A percentile compares a stretch with the other conserved stretches of the same genome.
Conservation (phyloP, 306 rosid genomes). For the Lathyrus aphaca region DNA sequence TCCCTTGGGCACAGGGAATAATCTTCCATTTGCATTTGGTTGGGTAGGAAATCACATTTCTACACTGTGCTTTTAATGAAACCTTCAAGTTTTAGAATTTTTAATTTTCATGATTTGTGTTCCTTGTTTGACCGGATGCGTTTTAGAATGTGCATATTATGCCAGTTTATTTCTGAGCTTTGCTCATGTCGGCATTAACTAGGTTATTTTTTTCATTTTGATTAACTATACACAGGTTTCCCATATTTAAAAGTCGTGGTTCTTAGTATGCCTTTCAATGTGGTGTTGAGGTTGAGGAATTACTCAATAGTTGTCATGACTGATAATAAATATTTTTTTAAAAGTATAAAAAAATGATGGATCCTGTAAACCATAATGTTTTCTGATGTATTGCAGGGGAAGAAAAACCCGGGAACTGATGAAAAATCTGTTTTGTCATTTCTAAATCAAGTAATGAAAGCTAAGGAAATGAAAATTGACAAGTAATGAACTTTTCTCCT, state of each 20-base stretch:
- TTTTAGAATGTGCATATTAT: constrained; percentile 17
- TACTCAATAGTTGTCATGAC: not conserved
- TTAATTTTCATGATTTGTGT: not conserved
- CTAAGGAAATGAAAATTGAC: constrained; percentile 93
- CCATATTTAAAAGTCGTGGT: constrained; percentile 6
- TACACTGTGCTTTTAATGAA: constrained; percentile 32
- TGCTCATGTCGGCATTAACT: not conserved
- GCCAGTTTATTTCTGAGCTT: constrained; percentile 24
- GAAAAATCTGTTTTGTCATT: constrained; percentile 62
- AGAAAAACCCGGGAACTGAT: constrained; percentile 94
- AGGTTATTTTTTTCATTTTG: not conserved
- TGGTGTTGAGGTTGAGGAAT: constrained; percentile 9
- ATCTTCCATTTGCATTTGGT: constrained; percentile 98
- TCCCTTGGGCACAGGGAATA: constrained; percentile 96
- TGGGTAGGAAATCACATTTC: constrained; percentile 66
- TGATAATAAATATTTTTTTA: constrained; percentile 14
- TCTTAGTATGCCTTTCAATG: constrained; percentile 4
- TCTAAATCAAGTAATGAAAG: constrained; percentile 68
- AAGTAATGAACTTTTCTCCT: constrained; percentile 54
- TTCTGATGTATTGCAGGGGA: constrained; percentile 68
- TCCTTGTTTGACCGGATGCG: constrained; percentile 22
- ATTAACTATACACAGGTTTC: not conserved
- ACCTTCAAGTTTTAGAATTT: not conserved
- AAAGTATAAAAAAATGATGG: not conserved
- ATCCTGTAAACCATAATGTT: constrained; percentile 9